A percentile compares a stretch with the other conserved stretches of the same genome.
phyloP scores from a whole-genome alignment of 768 basidiomycete species.

The Gloeophyllum trabeum region DNA sequence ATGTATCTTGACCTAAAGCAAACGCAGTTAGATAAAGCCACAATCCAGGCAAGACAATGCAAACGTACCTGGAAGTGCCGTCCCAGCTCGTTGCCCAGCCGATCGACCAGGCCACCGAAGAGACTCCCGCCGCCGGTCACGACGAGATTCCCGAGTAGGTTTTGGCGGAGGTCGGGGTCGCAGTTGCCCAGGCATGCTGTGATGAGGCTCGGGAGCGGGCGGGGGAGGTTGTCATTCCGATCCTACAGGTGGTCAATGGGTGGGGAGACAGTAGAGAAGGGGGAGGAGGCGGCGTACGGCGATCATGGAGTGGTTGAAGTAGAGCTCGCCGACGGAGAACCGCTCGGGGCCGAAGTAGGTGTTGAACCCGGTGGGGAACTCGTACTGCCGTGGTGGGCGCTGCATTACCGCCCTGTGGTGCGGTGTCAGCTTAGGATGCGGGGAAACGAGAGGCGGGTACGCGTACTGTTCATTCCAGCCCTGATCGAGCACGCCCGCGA shows the following conservation, averaged over 20 bases:
- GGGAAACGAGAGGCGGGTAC: not conserved
- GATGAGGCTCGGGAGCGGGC: constrained; percentile 68
- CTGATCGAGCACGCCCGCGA: constrained; percentile 76
- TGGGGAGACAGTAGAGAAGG: not conserved
- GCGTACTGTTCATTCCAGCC: constrained; percentile 85
- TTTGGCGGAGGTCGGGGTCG: constrained; percentile 86
- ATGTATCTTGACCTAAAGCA: constrained; percentile 74
- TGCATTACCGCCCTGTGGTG: constrained; percentile 41
- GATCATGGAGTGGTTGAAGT: constrained; percentile 65
- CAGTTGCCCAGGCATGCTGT: constrained; percentile 70
- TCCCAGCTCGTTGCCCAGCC: constrained; percentile 66
- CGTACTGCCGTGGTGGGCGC: constrained; percentile 62
- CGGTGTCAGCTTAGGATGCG: not conserved
- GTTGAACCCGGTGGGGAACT: constrained; percentile 93
- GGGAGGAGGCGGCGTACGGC: constrained; percentile 30
- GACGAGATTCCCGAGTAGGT: constrained; percentile 87
- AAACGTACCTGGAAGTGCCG: constrained; percentile 67
- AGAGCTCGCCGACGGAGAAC: constrained; percentile 77
- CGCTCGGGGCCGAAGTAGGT: constrained; percentile 75
- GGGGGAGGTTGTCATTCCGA: constrained; percentile 58
- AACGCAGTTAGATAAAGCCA: constrained; percentile 1
- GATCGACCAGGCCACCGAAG: constrained; percentile 77
- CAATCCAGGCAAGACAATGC: not conserved
- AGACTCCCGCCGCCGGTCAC: constrained; percentile 91
- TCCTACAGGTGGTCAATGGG: constrained; percentile 17